These are phyloP conservation scores for Hypoxylon lienhwacheense DNA, from an alignment of 495 filamentous ascomycete genomes.

Conservation along the genomic window DNA sequence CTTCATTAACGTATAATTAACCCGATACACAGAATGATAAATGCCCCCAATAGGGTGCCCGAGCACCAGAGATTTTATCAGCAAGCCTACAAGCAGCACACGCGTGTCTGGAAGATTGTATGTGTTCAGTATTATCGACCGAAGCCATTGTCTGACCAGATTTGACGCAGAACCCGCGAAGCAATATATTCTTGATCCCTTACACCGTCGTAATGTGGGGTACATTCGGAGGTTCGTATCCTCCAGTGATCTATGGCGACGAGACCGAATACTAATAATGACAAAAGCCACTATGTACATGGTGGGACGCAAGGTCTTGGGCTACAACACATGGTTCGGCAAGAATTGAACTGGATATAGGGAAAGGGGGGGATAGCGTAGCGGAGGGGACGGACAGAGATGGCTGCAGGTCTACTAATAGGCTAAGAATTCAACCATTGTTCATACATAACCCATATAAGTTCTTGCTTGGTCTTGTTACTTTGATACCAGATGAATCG, in stretches of 20 bases:
- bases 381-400: constrained; percentile 17
- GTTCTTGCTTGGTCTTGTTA: not conserved
- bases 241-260: not conserved
- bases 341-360: constrained; percentile 53
- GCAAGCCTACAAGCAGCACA: constrained; percentile 66
- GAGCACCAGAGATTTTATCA: constrained; percentile 84
- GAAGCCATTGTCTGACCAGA: constrained; percentile 31
- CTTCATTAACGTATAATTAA: constrained; percentile 22
- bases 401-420: constrained; percentile 16
- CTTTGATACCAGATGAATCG: not conserved
- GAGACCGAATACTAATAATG: constrained; percentile 52
- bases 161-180: constrained; percentile 61
- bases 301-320: constrained; percentile 59
- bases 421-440: constrained; percentile 31
- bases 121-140: constrained; percentile 41
- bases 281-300: constrained; percentile 62
- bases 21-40: constrained; percentile 57
- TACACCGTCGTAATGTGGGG: constrained; percentile 74
- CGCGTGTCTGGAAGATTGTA: constrained; percentile 87
- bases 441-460: constrained; percentile 23
- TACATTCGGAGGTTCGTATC: constrained; percentile 50
- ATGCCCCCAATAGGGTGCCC: constrained; percentile 85
- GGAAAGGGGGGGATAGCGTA: not conserved
- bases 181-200: constrained; percentile 66
- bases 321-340: constrained; percentile 88